Percentiles rank a stretch among this genome's conserved stretches.
These are phyloP conservation scores for Arthrobotrys conoides DNA, from an alignment of 2,329 filamentous ascomycete species.

Conservation along the genomic window DNA sequence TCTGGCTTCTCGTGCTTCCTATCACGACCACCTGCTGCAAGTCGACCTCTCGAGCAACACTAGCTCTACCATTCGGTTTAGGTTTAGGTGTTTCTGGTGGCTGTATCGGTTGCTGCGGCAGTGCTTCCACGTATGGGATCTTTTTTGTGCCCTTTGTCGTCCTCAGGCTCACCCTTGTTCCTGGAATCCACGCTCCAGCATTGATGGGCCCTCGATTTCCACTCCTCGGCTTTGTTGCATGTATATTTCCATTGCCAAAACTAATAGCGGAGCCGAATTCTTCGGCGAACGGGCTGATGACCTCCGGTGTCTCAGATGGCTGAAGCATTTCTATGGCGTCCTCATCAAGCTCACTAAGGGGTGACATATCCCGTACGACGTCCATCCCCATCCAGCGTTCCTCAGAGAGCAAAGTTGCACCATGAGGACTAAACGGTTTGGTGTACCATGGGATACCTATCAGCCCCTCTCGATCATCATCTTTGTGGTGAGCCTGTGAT, in stretches of 20 bases:
- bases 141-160: slow-evolving; percentile 53
- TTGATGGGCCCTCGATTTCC: slow-evolving; percentile 8
- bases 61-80: slow-evolving; percentile 30
- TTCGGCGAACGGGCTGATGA: slow-evolving; percentile 24
- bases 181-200: slow-evolving; percentile 42
- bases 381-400: slow-evolving; percentile 61
- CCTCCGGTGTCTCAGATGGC: slow-evolving; percentile 36
- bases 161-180: slow-evolving; percentile 53
- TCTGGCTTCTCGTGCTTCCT: slow-evolving; percentile 56
- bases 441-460: slow-evolving; percentile 61
- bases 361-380: slow-evolving; percentile 58
- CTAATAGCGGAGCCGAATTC: slow-evolving; percentile 16
- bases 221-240: slow-evolving; percentile 21
- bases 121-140: slow-evolving; percentile 15
- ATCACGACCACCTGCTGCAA: slow-evolving; percentile 56
- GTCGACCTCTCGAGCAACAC: slow-evolving; percentile 33
- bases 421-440: slow-evolving; percentile 56
- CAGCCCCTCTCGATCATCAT: slow-evolving; percentile 41
- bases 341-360: slow-evolving; percentile 59
- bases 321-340: slow-evolving; percentile 58
- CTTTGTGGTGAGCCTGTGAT: slow-evolving; percentile 44
- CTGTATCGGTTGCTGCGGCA: slow-evolving; percentile 17
- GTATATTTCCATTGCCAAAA: slow-evolving; percentile 13
- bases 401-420: slow-evolving; percentile 54
- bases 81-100: slow-evolving; percentile 34